phyloP scores from a whole-genome alignment of 2,329 filamentous ascomycete species.

The Emergomyces orientalis region DNA sequence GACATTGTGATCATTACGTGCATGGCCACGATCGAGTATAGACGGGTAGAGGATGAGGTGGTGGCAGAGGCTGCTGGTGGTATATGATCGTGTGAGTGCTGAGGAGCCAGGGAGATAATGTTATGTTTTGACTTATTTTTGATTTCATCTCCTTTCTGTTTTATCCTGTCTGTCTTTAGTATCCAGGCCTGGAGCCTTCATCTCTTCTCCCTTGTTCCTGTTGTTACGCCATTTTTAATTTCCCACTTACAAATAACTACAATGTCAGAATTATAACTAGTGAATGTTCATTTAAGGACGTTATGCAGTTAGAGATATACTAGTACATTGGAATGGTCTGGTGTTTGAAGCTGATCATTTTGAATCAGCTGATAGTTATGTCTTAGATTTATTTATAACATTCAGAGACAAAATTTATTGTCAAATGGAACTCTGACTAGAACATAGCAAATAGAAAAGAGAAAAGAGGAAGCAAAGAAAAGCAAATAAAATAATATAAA shows the following conservation, averaged over 20 bases:
- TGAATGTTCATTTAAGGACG: neutral
- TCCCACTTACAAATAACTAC: neutral
- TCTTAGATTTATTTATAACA: neutral
- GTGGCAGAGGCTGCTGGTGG: constrained; percentile 5
- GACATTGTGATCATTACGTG: constrained; percentile 16
- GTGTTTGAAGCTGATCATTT: too few species aligned
- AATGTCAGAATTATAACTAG: neutral
- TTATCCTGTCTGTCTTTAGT: neutral
- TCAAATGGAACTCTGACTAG: neutral
- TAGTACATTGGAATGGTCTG: neutral
- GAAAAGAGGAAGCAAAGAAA: neutral
- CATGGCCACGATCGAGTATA: constrained; percentile 14
- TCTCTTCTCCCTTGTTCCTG: neutral
- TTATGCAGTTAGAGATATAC: neutral
- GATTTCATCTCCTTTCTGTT: neutral
- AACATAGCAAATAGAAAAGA: neutral
- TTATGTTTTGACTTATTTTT: neutral
- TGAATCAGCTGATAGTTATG: neutral
- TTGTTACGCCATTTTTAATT: neutral
- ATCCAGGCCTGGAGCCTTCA: neutral
- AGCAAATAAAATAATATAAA: neutral
- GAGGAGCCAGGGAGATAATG: neutral
- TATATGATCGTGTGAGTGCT: neutral
- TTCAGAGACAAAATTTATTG: too few species aligned
- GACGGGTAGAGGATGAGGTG: constrained; percentile 6